Base-by-base conservation (phyloP, 306 rosid species). In the Sechiopsis laciniata region DNA sequence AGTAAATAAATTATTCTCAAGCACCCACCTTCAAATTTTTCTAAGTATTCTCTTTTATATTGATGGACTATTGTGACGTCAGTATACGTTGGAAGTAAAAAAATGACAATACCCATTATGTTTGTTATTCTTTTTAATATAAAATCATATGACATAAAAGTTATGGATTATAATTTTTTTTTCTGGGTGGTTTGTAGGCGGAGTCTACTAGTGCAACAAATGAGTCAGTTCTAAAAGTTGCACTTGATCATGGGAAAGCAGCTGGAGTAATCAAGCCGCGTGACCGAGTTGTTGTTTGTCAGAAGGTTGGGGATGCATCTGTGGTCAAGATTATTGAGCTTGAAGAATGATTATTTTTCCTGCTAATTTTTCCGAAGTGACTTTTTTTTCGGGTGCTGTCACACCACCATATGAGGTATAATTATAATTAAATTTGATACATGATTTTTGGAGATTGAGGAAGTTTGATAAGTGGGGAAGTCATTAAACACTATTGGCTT, bases 271-370 rank as follows among this genome's bases (percentile, higher is more conserved):
- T 95, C 14, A 95, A 95, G 80, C 80, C 99, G 0, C 99, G 89
- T 3, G 99, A 95, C 46, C 92, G 97, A 3, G 95, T 91, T 29
- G 99, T 95, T 65, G 87, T 95, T 63, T 95, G 99, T 83, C 99
- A 95, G 87, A 95, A 95, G 83, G 95, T 95, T 14, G 99, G 99
- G 12, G 99, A 95, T 80, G 75, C 99, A 53, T 89, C 97, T 8
- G 95, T 95, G 40, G 96, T 95, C 62, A 95, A 95, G 97, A 95
- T 95, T 63, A 91, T 95, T 12, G 99, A 95, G 92, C 99, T 95
- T 13, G 96, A 91, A 87, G 97, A 3, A 32, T 32, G 37, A 32
- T 32, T 32, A 0, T 32, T 32, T 83, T 67, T 74, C 55, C 74
- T 29, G 10, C 8, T 53, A 29, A 29, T 29, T 57, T 26, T 62